Base-by-base conservation (phyloP, 176 grass and related monocot genomes). In the Raddia guianensis region DNA sequence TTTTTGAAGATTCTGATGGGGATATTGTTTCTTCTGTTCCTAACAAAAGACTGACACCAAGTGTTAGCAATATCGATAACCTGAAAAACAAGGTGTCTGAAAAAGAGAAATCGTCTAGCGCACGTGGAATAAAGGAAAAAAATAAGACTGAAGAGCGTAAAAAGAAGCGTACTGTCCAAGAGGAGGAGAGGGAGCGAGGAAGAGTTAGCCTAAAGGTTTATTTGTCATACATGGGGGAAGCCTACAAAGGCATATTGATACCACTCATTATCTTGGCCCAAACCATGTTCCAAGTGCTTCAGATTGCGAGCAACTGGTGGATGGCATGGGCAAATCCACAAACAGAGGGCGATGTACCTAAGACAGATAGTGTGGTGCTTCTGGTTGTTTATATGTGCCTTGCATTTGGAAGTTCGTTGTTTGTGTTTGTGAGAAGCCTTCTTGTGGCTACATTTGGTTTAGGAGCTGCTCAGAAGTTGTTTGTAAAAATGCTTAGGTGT, bases 371-470 rank as follows among this genome's bases (percentile, higher is more conserved):
- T 1, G 80, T 93, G 84, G 72, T 91, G 69, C 93, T 94, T 75
- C 75, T 99, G 35, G 85, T 90, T 73, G 96, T 99, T 84, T 99
- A 99, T 86, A 99, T 93, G 96, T 88, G 77, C 74, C 82, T 99
- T 80, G 96, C 96, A 76, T 99, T 99, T 62, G 96, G 96, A 37
- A 95, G 96, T 81, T 95, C 96, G 21, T 75, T 90, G 79, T 99
- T 99, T 91, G 92, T 99, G 86, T 99, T 99, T 74, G 76, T 99
- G 75, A 90, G 92, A 86, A 90, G 92, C 76, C 82, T 99, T 82
- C 96, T 99, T 80, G 96, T 99, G 59, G 96, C 96, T 64, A 99
- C 96, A 18, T 99, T 99, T 99, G 96, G 96, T 75, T 83, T 99
- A 87, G 92, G 90, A 77, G 86, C 96, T 90, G 90, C 96, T 16